phyloP scores from a whole-genome alignment of 495 filamentous ascomycete genomes.

The Barbatosphaeria neglecta region DNA sequence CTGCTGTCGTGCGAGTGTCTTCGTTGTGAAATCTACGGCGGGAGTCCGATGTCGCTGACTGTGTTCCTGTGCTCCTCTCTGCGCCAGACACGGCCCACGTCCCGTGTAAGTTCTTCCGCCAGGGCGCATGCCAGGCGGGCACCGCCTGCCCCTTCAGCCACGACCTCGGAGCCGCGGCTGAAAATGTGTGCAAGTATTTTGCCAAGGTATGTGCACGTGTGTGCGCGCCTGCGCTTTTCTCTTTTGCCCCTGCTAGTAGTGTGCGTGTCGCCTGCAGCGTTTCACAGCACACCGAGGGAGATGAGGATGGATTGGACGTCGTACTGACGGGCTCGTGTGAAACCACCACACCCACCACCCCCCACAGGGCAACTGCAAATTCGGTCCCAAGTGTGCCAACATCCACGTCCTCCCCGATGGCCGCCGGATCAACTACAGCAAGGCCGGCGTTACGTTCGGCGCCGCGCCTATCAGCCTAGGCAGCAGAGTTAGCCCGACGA shows the following conservation, averaged over 20 bases:
- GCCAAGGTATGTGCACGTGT: slow-evolving; percentile 54
- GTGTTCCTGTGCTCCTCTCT: background rate
- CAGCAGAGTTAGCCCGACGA: slow-evolving; percentile 54
- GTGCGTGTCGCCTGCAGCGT: background rate
- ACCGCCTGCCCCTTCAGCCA: slow-evolving; percentile 94
- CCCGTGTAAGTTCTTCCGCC: slow-evolving; percentile 97
- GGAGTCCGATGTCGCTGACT: background rate
- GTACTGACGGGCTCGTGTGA: slow-evolving; percentile 21
- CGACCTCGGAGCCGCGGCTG: slow-evolving; percentile 64
- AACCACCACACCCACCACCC: too few species aligned
- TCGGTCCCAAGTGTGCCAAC: slow-evolving; percentile 92
- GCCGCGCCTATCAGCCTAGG: slow-evolving; percentile 47
- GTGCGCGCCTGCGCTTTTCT: background rate
- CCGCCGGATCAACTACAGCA: slow-evolving; percentile 68
- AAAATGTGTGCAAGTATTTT: slow-evolving; percentile 95
- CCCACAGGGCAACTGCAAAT: slow-evolving; percentile 98
- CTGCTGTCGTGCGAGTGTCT: slow-evolving; percentile 4
- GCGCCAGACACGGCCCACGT: slow-evolving; percentile 85
- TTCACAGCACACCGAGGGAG: background rate
- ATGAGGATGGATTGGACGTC: background rate
- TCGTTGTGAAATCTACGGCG: slow-evolving; percentile 4
- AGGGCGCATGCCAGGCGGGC: slow-evolving; percentile 92
- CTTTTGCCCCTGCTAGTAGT: background rate
- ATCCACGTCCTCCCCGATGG: slow-evolving; percentile 92
- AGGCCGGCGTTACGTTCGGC: slow-evolving; percentile 40